Evolutionary conservation across 768 basidiomycete genomes (phyloP).

Genomic region (Rubroboletus satanas): DNA sequence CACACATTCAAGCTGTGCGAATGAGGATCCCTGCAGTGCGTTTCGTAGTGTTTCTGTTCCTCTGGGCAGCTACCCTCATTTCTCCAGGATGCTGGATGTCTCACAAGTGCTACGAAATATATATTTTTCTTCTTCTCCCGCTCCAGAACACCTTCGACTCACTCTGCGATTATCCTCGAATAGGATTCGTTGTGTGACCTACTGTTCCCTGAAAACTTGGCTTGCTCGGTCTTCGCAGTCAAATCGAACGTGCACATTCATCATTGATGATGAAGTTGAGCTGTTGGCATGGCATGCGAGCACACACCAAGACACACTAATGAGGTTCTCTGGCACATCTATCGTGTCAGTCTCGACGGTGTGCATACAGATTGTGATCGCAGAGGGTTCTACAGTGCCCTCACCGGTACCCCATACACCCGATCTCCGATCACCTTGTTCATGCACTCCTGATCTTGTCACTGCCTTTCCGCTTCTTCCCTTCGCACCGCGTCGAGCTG

Average conservation of each 20-base stretch:
- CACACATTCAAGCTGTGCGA: too few relatives aligned
- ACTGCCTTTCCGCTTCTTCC: not conserved
- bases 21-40: too few relatives aligned
- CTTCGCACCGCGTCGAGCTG: constrained; percentile 3
- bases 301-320: not conserved
- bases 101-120: too few relatives aligned
- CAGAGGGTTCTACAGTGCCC: not conserved
- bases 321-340: not conserved
- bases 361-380: not conserved
- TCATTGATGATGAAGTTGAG: not conserved
- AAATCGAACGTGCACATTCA: not conserved
- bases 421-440: not conserved
- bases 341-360: not conserved
- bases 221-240: not conserved
- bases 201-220: not conserved
- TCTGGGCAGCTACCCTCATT: too few relatives aligned
- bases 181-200: not conserved
- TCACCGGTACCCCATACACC: not conserved
- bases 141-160: too few relatives aligned
- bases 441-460: not conserved
- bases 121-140: too few relatives aligned
- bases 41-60: too few relatives aligned
- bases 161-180: not conserved
- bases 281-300: not conserved
- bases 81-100: too few relatives aligned